Base-by-base conservation (phyloP, 2,329 filamentous ascomycete genomes). In the Metarhizium anisopliae region DNA sequence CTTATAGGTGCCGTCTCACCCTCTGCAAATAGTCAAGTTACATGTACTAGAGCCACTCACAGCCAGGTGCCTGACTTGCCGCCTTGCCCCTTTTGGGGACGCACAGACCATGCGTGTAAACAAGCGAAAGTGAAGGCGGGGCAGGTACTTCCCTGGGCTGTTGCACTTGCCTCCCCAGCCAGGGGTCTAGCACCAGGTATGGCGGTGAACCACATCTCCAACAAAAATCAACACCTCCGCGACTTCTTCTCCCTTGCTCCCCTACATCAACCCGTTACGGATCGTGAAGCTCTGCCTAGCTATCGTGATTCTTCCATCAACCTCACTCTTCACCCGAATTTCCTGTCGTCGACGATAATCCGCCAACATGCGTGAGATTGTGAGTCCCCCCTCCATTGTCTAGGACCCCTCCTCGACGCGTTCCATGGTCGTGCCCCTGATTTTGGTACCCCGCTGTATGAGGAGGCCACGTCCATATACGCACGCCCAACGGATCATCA, bases 291-390 rank as follows among this genome's bases (percentile, higher is more conserved):
- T 67, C 63, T 47, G 64, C 61, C 62, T 63, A 69, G 66, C 66
- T 70, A 59, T 55, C 50, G 66, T 62, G 61, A 70, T 62, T 60
- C 60, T 62, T 59, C 62, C 59, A 50, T 32, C 25, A 49, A 45
- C 57, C 45, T 50, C 16, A 42, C 50, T 20, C 6, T 57, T 62
- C 58, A 57, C 61, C 56, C 55, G 58, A 59, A 59, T 60, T 62
- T 61, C 58, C 63, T 55, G 25, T 55, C 18, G 8, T 63, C 59
- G 57, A 63, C 62, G 57, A 64, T 56, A 61, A 58, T 55, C 60
- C 66, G 64, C 68, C 74, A 84, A 72, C 64, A 86, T 86, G 83
- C 83, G 83, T 79, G 83, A 86, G 75, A 86, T 86, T 75, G 83
- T 86, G 76, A 74, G 82, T 83, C 47, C 36, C 51, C 52, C 52